Percentiles rank a stretch among this genome's conserved stretches.
Evolutionary conservation across 2,329 filamentous ascomycete species (phyloP).

Genomic region (Alternaria sp.): DNA sequence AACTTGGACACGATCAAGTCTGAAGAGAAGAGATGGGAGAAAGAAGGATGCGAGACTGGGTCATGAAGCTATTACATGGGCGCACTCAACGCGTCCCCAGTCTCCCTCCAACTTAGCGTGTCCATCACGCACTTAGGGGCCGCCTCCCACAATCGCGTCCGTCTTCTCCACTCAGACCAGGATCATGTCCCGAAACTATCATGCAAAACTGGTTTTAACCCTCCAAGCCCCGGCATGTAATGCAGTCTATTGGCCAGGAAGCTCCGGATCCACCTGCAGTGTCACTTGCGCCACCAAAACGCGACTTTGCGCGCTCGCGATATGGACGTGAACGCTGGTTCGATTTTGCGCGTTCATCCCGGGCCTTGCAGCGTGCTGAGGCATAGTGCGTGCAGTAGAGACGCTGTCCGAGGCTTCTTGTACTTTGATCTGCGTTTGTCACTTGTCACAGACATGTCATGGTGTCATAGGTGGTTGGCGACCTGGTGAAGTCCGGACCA

Average conservation of each 20-base stretch:
- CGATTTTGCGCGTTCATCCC: conserved; percentile 16
- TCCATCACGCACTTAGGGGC: conserved; percentile 21
- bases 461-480: conserved; percentile 9
- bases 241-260: conserved; percentile 1
- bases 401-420: neutral
- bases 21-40: conserved; percentile 16
- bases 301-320: conserved; percentile 2
- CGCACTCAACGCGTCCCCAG: conserved; percentile 28
- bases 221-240: conserved; percentile 1
- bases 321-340: conserved; percentile 5
- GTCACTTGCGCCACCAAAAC: conserved; percentile 5
- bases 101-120: conserved; percentile 28
- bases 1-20: neutral
- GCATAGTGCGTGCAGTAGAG: neutral
- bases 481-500: neutral
- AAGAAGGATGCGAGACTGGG: conserved; percentile 16
- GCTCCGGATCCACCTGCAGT: conserved; percentile 3
- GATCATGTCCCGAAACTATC: conserved; percentile 11
- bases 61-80: conserved; percentile 19
- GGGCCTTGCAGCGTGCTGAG: conserved; percentile 10
- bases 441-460: conserved; percentile 1
- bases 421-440: neutral
- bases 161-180: conserved; percentile 19
- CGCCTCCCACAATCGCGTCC: conserved; percentile 25
- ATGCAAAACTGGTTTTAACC: neutral